Base-by-base conservation (phyloP, 768 basidiomycete species). In the Serendipita sp. region DNA sequence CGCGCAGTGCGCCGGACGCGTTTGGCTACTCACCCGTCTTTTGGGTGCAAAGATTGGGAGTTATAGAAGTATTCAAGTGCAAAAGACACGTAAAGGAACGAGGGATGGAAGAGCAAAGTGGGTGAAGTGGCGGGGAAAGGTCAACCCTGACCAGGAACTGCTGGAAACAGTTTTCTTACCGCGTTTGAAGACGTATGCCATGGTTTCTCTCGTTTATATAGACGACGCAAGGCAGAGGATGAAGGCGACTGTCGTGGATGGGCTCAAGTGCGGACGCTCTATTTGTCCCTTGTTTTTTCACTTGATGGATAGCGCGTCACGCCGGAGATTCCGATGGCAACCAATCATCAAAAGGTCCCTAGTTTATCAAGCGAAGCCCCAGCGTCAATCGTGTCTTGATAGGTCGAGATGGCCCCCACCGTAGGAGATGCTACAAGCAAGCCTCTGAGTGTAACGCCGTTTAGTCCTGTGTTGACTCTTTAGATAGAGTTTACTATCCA, bases 121-220 rank as follows among this genome's bases (percentile, higher is more conserved):
- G 45, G 37, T 10, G 34, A 16, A 18, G 37, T 15, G 28, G 41
- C 16, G 38, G n/a, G 63, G 53, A 1, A 51, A 28, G 15, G 38
- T 8, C 45, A 1, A 13, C 41, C 13, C 41, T 13, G 13, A 47
- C 3, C 16, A 1, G 13, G 37, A n/a, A 44, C 56, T 11, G 41
- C 41, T 7, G 41, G 13, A 41, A 7, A 24, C n/a, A 15, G 3
- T 3, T 8, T 16, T 70, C 80, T 69, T 51, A 82, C 81, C 82
- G 78, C 81, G 77, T 71, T 83, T 83, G 75, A 76, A 83, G 24
- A 83, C 82, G 70, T 65, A 70, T 35, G 68, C 69, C 69, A 70
- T 70, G 48, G n/a, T 3, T 51, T 51, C n/a, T 18, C n/a, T 18
- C 7, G n/a, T 8, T 51, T 51, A 18, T 51, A 16, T 16, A 32